A percentile compares a stretch with the other conserved stretches of the same genome.
phyloP scores from a whole-genome alignment of 306 rosid genomes.

The cucumber (Cucumis sativus) region Cucumber_9930_V3 NC_026661.2:15579001-15579500 shows the following conservation, averaged over 20 bases:
- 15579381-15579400: slow-evolving; percentile 58
- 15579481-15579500: not conserved
- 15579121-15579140: not conserved
- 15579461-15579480: slow-evolving; percentile 79
- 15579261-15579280: not conserved
- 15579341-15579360: slow-evolving; percentile 50
- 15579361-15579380: slow-evolving; percentile 61
- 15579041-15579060: not conserved
- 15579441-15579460: slow-evolving; percentile 70
- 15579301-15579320: not conserved
- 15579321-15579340: not conserved
- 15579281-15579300: not conserved
- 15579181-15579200: slow-evolving; percentile 48
- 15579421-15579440: slow-evolving; percentile 66
- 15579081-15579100: not conserved
- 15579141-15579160: not conserved
- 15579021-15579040: not conserved
- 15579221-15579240: slow-evolving; percentile 70
- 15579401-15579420: slow-evolving; percentile 78
- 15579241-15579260: slow-evolving; percentile 84
- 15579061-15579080: not conserved
- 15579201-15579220: slow-evolving; percentile 58
- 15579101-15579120: not conserved
- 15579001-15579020: not conserved
- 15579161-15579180: slow-evolving; percentile 52